Evolutionary conservation across 2,329 filamentous ascomycete species (phyloP).

Genomic region (Metarhizium rileyi): DNA sequence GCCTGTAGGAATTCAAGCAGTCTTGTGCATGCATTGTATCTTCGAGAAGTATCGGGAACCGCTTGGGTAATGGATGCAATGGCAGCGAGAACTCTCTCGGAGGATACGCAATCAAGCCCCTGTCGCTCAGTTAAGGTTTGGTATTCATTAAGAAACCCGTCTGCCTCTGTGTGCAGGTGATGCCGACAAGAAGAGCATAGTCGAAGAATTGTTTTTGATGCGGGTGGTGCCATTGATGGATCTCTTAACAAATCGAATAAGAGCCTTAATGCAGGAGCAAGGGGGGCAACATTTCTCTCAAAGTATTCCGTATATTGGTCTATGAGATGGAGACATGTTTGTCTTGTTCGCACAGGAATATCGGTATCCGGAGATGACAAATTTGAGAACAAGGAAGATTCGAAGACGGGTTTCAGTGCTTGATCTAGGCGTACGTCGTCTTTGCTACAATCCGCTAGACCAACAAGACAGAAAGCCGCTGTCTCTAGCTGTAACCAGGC

Average conservation of each 20-base stretch:
- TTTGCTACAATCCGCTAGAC: conserved; percentile 55
- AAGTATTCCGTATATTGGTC: conserved; percentile 71
- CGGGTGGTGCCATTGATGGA: conserved; percentile 50
- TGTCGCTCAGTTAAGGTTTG: conserved; percentile 45
- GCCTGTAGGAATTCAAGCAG: conserved; percentile 52
- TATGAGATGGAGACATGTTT: conserved; percentile 60
- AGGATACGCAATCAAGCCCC: conserved; percentile 55
- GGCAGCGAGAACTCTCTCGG: conserved; percentile 63
- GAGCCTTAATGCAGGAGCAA: conserved; percentile 63
- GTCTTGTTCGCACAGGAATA: conserved; percentile 53
- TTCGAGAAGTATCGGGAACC: conserved; percentile 46
- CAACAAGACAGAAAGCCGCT: conserved; percentile 52
- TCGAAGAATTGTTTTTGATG: conserved; percentile 63
- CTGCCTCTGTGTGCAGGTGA: conserved; percentile 56
- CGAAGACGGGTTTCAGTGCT: conserved; percentile 52
- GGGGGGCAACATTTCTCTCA: conserved; percentile 53
- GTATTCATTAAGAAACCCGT: conserved; percentile 63
- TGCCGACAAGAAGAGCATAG: conserved; percentile 68
- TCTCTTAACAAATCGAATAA: conserved; percentile 62
- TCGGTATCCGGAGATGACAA: conserved; percentile 37
- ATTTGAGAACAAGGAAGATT: conserved; percentile 45
- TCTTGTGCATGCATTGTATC: conserved; percentile 42
- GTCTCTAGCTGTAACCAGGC: conserved; percentile 53
- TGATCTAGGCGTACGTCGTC: conserved; percentile 49
- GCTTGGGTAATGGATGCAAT: conserved; percentile 71